phyloP scores from a whole-genome alignment of 768 basidiomycete species.

The Mycena amicta region DNA sequence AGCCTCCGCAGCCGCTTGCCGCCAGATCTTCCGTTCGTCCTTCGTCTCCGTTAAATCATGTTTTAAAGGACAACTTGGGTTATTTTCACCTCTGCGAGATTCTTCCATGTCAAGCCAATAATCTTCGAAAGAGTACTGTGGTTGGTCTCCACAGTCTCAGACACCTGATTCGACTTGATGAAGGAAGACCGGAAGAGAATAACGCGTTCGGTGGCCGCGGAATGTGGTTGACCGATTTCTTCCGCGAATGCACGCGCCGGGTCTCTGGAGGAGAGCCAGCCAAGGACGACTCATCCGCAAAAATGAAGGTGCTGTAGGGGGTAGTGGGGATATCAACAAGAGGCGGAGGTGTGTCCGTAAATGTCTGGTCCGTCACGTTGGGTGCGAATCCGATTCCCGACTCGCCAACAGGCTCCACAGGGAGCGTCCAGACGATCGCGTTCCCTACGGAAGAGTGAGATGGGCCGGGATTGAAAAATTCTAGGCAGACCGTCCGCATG shows the following conservation, averaged over 20 bases:
- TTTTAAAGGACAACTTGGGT: background rate
- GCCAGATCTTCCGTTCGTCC: conserved; percentile 66
- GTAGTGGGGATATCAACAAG: conserved; percentile 28
- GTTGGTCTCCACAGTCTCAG: conserved; percentile 60
- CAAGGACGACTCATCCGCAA: conserved; percentile 37
- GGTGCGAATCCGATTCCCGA: conserved; percentile 53
- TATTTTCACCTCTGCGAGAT: conserved; percentile 40
- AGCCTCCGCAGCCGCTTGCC: conserved; percentile 71
- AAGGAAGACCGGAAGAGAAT: conserved; percentile 65
- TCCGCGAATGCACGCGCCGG: conserved; percentile 45
- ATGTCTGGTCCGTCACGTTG: conserved; percentile 56
- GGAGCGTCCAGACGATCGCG: conserved; percentile 45
- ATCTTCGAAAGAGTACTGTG: conserved; percentile 66
- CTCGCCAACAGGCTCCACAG: conserved; percentile 35
- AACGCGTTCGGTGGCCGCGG: conserved; percentile 67
- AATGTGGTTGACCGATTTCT: conserved; percentile 57
- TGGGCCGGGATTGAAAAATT: background rate
- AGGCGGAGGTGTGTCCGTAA: conserved; percentile 42
- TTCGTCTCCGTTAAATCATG: conserved; percentile 9
- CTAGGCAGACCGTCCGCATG: conserved; percentile 31
- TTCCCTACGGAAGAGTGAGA: conserved; percentile 28
- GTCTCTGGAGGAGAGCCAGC: conserved; percentile 24
- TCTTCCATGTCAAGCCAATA: conserved; percentile 64
- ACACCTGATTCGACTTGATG: conserved; percentile 60
- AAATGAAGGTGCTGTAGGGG: conserved; percentile 43